Conservation (phyloP, 768 basidiomycete genomes). For the Melanogaster broomeanus region DNA sequence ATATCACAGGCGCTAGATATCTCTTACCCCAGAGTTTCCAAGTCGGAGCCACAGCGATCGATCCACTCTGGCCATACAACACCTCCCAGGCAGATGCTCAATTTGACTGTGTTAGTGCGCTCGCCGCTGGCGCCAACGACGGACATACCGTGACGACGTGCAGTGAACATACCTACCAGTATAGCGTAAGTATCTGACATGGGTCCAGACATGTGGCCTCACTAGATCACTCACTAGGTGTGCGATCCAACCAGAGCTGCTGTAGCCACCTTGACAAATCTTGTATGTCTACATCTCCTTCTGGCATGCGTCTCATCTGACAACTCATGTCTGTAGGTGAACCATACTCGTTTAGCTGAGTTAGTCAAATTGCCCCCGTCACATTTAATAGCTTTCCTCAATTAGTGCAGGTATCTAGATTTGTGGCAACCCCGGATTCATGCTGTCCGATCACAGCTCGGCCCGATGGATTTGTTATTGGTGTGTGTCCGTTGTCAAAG, state of each 20-base stretch:
- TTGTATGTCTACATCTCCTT: constrained; percentile 31
- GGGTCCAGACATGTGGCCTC: constrained; percentile 42
- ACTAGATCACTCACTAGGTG: constrained; percentile 5
- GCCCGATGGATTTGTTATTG: constrained; percentile 50
- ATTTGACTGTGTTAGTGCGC: constrained; percentile 50
- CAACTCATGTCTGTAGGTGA: constrained; percentile 38
- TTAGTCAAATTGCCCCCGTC: constrained; percentile 22
- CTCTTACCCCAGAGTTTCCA: constrained; percentile 44
- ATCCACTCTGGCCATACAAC: constrained; percentile 54
- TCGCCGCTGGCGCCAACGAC: constrained; percentile 46
- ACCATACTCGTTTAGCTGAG: constrained; percentile 52
- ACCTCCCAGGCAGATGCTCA: constrained; percentile 35
- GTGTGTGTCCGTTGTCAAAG: constrained; percentile 20
- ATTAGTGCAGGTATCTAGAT: constrained; percentile 46
- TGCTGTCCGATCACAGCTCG: constrained; percentile 47
- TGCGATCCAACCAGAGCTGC: constrained; percentile 34
- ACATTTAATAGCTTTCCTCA: not conserved
- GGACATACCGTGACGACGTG: constrained; percentile 46
- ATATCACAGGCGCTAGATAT: constrained; percentile 43
- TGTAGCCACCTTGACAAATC: constrained; percentile 50
- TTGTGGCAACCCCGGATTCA: constrained; percentile 56
- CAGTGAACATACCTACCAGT: constrained; percentile 58
- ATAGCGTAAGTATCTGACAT: constrained; percentile 39
- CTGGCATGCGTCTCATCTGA: not conserved
- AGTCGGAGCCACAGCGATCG: constrained; percentile 50